A percentile compares a stretch with the other conserved stretches of the same genome.
phyloP scores from a whole-genome alignment of 129 eudicot genomes.

The Ambrosia artemisiifolia region DNA sequence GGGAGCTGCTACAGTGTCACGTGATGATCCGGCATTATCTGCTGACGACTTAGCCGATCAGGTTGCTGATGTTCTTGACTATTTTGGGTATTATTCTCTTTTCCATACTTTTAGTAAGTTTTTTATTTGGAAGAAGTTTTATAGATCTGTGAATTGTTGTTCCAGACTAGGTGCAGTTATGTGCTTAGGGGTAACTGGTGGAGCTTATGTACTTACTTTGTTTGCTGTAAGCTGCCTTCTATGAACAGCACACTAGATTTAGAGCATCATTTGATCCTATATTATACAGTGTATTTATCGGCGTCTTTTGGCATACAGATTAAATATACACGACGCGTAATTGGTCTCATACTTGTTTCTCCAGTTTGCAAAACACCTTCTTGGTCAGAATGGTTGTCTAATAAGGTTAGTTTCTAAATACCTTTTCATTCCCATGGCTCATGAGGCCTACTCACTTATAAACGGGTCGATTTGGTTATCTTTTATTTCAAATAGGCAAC shows the following conservation, averaged over 20 bases:
- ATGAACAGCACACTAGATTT: neutral
- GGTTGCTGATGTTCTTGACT: slow-evolving; percentile 79
- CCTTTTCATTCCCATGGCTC: neutral
- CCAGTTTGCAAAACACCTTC: slow-evolving; percentile 91
- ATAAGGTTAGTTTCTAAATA: slow-evolving; percentile 53
- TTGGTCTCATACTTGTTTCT: slow-evolving; percentile 83
- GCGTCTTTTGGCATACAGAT: slow-evolving; percentile 36
- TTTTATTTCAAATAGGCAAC: neutral
- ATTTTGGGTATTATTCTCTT: slow-evolving; percentile 59
- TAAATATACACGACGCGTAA: slow-evolving; percentile 62
- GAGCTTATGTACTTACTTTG: slow-evolving; percentile 83
- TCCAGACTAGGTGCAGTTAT: slow-evolving; percentile 77
- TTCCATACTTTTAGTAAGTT: neutral
- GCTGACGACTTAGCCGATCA: slow-evolving; percentile 88
- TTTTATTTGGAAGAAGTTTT: neutral
- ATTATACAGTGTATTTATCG: neutral
- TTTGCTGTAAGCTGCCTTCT: slow-evolving; percentile 70
- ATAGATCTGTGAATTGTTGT: slow-evolving; percentile 10
- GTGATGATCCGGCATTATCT: slow-evolving; percentile 50
- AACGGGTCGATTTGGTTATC: neutral
- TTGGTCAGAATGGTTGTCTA: slow-evolving; percentile 94
- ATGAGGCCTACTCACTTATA: neutral
- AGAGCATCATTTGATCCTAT: neutral
- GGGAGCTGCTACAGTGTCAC: slow-evolving; percentile 58
- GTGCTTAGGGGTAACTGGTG: slow-evolving; percentile 95